phyloP scores from a whole-genome alignment of 768 basidiomycete genomes.

The Baorangia bicolor region DNA sequence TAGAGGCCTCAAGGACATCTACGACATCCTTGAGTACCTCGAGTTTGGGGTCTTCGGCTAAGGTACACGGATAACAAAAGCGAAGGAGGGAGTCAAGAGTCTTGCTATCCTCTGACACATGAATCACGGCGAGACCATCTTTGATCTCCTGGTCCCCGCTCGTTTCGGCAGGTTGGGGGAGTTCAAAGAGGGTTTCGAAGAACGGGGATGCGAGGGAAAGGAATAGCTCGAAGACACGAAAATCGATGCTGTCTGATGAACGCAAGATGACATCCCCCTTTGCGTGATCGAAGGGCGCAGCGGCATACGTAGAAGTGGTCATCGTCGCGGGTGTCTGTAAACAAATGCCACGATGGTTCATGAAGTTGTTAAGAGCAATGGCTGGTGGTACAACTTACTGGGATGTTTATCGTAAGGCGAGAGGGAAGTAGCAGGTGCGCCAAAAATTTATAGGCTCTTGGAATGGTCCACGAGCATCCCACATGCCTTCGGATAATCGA shows the following conservation, averaged over 20 bases:
- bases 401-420: not conserved
- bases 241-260: constrained; percentile 29
- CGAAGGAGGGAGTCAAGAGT: constrained; percentile 25
- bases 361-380: not conserved
- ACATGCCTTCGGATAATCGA: not conserved
- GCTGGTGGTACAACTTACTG: not conserved
- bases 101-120: constrained; percentile 19
- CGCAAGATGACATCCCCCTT: constrained; percentile 26
- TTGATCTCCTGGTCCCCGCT: constrained; percentile 7
- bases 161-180: constrained; percentile 24
- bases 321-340: not conserved
- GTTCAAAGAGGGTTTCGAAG: constrained; percentile 34
- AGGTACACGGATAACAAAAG: constrained; percentile 29
- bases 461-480: not conserved
- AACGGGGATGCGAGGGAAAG: constrained; percentile 35
- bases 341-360: not conserved
- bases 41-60: constrained; percentile 18
- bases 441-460: not conserved
- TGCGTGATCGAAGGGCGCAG: constrained; percentile 22
- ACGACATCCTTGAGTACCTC: constrained; percentile 7
- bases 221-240: constrained; percentile 33
- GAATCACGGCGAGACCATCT: constrained; percentile 23
- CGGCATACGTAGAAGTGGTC: constrained; percentile 3
- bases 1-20: constrained; percentile 12
- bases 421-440: not conserved